Evolutionary conservation across 495 filamentous ascomycete genomes (phyloP), one percentile per base, ranked within the genome.

Genomic region (Rhypophila decipiens): DNA sequence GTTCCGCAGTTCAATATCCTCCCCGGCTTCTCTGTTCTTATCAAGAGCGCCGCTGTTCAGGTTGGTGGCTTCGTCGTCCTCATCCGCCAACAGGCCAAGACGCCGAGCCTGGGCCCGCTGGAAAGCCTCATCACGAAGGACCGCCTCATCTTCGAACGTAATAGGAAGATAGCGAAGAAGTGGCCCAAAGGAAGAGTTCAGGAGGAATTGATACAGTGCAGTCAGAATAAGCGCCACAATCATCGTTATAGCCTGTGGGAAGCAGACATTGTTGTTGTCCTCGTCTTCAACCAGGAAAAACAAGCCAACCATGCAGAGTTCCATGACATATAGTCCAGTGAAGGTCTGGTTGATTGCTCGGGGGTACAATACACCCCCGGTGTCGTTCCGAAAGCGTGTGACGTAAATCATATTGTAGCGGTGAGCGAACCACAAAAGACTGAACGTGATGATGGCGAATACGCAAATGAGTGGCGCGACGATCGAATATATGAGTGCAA

Each of bases 321-420:
- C 91, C 88, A 97, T 91, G 39, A 96, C 78, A 59, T 98, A 98
- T 9, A 98, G 66, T 0, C 93, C 93, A 1, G 86, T 90, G 64
- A 97, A 97, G 0, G 95, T 82, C 61, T 98, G 94, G 62, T 96
- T 96, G 69, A 98, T 86, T 5, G 93, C 94, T 15, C 79, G 82
- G 2, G 94, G 94, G 57, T 94, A 98, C 19, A 97, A 77, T 24
- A 97, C 74, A 23, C 93, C 93, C 44, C 93, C 94, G 1, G 93
- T 98, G 63, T 98, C 93, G 55, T 84, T 84, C 36, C 79, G 77
- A 64, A 95, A 95, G 40, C 90, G 90, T 34, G 85, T 90, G 45
- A 98, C 90, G 58, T 96, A 97, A 36, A 98, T 80, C 64, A 93
- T 95, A 59, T 91, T 93, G 67, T 98, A 97, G 19, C 91, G 86